These are phyloP conservation scores for Epithele typhae DNA, from an alignment of 768 basidiomycete species.

Conservation along the genomic window DNA sequence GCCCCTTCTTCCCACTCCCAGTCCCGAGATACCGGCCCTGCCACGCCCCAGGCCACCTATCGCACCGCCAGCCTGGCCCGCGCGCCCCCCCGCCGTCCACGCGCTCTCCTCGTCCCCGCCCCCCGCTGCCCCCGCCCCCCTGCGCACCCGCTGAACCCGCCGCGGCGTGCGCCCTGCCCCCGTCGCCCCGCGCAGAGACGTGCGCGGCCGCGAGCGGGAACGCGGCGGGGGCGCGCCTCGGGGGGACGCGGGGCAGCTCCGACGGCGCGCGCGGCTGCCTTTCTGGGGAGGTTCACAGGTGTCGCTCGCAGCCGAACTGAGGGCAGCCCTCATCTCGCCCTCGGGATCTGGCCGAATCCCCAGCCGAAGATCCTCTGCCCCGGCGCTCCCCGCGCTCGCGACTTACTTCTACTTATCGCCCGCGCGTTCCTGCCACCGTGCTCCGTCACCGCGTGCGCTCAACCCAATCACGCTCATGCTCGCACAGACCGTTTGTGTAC, in stretches of 20 bases:
- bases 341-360: slow-evolving; percentile 11
- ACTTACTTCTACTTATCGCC: background rate
- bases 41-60: slow-evolving; percentile 12
- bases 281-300: slow-evolving; percentile 8
- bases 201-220: too few relatives aligned
- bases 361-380: slow-evolving; percentile 20
- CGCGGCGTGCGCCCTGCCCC: too few relatives aligned
- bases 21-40: slow-evolving; percentile 1
- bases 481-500: background rate
- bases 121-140: background rate
- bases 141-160: background rate
- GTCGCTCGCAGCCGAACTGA: slow-evolving; percentile 19
- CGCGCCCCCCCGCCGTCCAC: background rate
- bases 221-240: background rate
- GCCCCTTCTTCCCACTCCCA: slow-evolving; percentile 10
- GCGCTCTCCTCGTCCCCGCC: background rate
- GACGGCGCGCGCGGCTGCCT: slow-evolving; percentile 3
- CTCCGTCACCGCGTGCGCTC: too few relatives aligned
- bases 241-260: slow-evolving; percentile 8
- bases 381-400: slow-evolving; percentile 10
- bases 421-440: background rate
- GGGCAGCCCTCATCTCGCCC: slow-evolving; percentile 18
- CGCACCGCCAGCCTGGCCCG: slow-evolving; percentile 1
- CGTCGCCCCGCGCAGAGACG: too few relatives aligned
- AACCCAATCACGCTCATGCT: background rate